Percentiles rank a stretch among this genome's conserved stretches.
These are phyloP conservation scores for Alternaria gaisen DNA, from an alignment of 2,329 filamentous ascomycete species.

Conservation along the genomic window DNA sequence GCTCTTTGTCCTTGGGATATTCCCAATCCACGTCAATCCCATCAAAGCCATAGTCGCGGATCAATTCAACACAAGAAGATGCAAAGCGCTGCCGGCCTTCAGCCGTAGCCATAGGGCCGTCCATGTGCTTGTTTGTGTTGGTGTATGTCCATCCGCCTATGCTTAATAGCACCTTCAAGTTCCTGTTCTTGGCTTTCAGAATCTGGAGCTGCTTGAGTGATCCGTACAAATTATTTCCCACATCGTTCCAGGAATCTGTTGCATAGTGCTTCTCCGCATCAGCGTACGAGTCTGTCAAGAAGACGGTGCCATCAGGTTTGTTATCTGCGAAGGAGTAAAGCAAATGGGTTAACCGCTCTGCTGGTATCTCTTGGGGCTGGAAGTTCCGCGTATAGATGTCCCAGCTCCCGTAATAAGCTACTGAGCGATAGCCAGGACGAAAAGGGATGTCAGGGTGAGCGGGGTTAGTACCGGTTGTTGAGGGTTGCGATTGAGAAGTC, in stretches of 20 bases:
- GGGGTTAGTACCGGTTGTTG: neutral
- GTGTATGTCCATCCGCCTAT: conserved; percentile 86
- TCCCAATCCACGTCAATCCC: conserved; percentile 60
- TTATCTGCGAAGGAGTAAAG: conserved; percentile 94
- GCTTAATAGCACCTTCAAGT: conserved; percentile 81
- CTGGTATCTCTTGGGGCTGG: conserved; percentile 83
- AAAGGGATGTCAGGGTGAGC: conserved; percentile 1
- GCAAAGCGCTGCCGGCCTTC: conserved; percentile 73
- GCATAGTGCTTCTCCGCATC: conserved; percentile 65
- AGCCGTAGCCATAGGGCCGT: conserved; percentile 69
- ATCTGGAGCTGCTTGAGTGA: conserved; percentile 79
- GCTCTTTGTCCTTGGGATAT: conserved; percentile 54
- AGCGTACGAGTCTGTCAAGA: conserved; percentile 40
- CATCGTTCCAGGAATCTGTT: conserved; percentile 70
- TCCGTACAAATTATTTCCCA: conserved; percentile 78
- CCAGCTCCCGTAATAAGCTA: conserved; percentile 81
- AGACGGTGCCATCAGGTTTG: conserved; percentile 76
- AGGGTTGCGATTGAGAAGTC: neutral
- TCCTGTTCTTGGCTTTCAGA: conserved; percentile 77
- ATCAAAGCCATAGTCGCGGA: conserved; percentile 80
- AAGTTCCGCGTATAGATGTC: conserved; percentile 88
- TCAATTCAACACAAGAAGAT: conserved; percentile 73
- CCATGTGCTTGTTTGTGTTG: conserved; percentile 70
- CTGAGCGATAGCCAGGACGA: conserved; percentile 23
- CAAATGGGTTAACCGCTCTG: conserved; percentile 83